These are phyloP conservation scores for Ormosia semicastrata DNA, from an alignment of 306 rosid genomes.

Conservation along the genomic window DNA sequence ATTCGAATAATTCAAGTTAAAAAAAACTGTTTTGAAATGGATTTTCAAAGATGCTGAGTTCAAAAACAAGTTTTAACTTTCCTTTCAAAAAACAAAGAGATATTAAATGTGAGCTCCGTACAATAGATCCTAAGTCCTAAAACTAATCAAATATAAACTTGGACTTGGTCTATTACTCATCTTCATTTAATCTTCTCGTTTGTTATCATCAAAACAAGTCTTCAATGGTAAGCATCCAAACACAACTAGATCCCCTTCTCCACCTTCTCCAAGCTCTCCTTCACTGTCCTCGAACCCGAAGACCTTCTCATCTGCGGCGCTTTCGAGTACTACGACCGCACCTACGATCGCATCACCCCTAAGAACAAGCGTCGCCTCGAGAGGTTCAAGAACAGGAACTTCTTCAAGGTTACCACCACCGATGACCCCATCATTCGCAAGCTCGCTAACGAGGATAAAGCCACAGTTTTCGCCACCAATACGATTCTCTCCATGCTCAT, in stretches of 20 bases:
- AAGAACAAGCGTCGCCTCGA: constrained; percentile 86
- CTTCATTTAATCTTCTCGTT: no score
- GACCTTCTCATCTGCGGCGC: constrained; percentile 82
- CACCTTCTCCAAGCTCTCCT: constrained; percentile 88
- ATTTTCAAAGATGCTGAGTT: no score
- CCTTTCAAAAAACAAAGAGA: no score
- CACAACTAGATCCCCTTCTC: constrained; percentile 94
- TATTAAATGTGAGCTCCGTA: no score
- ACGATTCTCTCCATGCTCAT: constrained; percentile 81
- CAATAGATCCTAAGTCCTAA: no score
- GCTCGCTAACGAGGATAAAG: constrained; percentile 86
- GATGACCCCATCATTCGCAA: constrained; percentile 89
- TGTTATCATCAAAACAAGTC: no score
- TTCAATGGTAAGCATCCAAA: no score
- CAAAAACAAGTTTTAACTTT: no score
- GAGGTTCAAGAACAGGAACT: constrained; percentile 80
- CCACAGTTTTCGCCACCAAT: constrained; percentile 79
- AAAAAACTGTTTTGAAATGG: no score
- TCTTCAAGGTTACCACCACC: constrained; percentile 86
- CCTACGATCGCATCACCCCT: constrained; percentile 69
- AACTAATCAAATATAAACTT: no score
- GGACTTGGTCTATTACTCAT: no score
- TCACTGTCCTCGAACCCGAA: constrained; percentile 76
- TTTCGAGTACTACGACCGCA: constrained; percentile 76
- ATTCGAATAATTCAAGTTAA: no score